These are phyloP conservation scores for Penicillium sp. DNA, from an alignment of 2,329 filamentous ascomycete species.

Conservation along the genomic window DNA sequence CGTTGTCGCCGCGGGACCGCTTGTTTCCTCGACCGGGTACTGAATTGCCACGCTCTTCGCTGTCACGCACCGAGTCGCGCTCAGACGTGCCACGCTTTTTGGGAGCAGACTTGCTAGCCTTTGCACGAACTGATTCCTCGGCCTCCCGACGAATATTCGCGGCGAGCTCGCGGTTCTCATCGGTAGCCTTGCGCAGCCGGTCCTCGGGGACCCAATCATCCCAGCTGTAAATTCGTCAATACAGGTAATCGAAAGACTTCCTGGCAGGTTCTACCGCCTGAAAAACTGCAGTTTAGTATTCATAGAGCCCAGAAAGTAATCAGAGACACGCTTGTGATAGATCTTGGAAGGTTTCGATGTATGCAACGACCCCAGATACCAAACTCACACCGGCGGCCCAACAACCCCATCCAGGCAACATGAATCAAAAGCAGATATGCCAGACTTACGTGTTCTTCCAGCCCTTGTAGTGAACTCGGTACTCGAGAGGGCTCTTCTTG, in stretches of 20 bases:
- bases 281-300: not conserved
- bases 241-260: constrained; percentile 9
- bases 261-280: not conserved
- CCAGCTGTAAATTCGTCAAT: constrained; percentile 55
- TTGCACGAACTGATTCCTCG: constrained; percentile 33
- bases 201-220: constrained; percentile 97
- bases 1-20: constrained; percentile 40
- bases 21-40: constrained; percentile 42
- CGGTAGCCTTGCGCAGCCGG: constrained; percentile 85
- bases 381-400: not conserved
- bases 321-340: not conserved
- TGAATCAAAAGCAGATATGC: constrained; percentile 4
- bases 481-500: constrained; percentile 71
- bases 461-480: constrained; percentile 96
- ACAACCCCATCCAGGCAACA: not conserved
- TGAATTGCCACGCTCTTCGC: constrained; percentile 43
- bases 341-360: not conserved
- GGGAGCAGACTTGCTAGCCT: constrained; percentile 29
- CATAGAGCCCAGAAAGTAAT: not conserved
- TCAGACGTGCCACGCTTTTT: constrained; percentile 43
- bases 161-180: constrained; percentile 90
- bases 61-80: constrained; percentile 40
- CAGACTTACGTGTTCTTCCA: constrained; percentile 88
- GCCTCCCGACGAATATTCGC: constrained; percentile 43
- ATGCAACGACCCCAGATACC: not conserved